Evolutionary conservation across 371 early-diverging fungal genomes (phyloP), one percentile per base, ranked within the genome.

Genomic region (Saksenaea vasiformis): DNA sequence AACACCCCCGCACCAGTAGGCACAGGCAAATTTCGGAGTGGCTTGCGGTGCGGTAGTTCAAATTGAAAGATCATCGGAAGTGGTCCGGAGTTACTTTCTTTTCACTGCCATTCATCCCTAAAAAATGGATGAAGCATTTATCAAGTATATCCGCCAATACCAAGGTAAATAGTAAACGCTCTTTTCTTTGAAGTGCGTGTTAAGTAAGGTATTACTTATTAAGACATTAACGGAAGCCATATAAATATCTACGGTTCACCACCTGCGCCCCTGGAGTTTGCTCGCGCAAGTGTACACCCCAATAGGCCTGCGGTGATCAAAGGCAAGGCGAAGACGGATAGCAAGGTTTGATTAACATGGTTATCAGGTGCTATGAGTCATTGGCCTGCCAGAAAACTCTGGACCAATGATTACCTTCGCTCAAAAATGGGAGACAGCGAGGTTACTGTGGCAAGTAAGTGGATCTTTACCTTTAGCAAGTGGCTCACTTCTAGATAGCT

Each of bases 391-490:
- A 64, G 78, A 54, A 64, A 67, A 8, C 61, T 77, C 54, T 91
- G 92, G 92, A 80, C 82, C 11, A 81, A 83, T 53, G 84, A 81
- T 0, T 90, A 92, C 62, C 65, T 92, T 7, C 56, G 75, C 5
- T 53, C 67, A 2, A 73, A 62, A 13, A 67, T 90, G 61, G 83
- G 80, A 15, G 71, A 80, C 2, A 63, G 70, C 2, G 60, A 59
- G 11, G 80, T 92, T 9, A 90, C 90, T 2, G 90, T 91, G 0
- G 86, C 91, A 24, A 72, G 87, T 72, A 82, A 69, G 60, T 61
- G 13, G 5, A 37, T 34, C 22, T 34, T n/a, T 5, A 41, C 13
- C 39, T n/a, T n/a, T n/a, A n/a, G n/a, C n/a, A n/a, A n/a, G n/a
- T n/a, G n/a, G n/a, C 26, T 31, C 19, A 15, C 34, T 9, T 24